A percentile compares a stretch with the other conserved stretches of the same genome.
Conservation (phyloP, 2,329 filamentous ascomycete species). For the Colletotrichum sp. region DNA sequence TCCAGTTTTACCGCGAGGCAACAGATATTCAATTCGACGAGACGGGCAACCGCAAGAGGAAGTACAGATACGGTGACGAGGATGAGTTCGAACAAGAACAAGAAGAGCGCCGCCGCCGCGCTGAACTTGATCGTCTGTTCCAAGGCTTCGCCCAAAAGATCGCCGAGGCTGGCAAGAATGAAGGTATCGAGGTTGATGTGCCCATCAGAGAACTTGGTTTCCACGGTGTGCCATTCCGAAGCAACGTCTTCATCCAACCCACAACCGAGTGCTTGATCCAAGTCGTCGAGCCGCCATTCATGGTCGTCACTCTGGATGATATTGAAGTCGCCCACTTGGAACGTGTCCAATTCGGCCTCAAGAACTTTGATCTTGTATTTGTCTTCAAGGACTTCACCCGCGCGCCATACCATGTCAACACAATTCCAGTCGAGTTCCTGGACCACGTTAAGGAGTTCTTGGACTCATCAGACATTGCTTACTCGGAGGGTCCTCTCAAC, state of each 20-base stretch:
- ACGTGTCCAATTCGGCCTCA: conserved; percentile 93
- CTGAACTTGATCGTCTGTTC: conserved; percentile 94
- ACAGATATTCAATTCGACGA: conserved; percentile 99
- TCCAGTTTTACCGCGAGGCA: conserved; percentile 97
- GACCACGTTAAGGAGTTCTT: conserved; percentile 98
- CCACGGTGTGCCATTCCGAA: conserved; percentile 93
- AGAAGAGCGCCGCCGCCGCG: conserved; percentile 88
- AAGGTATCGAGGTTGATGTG: conserved; percentile 92
- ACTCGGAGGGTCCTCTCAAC: conserved; percentile 92
- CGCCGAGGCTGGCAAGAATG: conserved; percentile 89
- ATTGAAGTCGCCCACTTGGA: conserved; percentile 97
- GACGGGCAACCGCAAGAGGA: conserved; percentile 96
- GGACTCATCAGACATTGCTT: conserved; percentile 93
- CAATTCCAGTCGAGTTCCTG: conserved; percentile 92
- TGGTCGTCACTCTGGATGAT: conserved; percentile 93
- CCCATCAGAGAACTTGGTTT: conserved; percentile 96
- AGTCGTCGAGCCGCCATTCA: conserved; percentile 94
- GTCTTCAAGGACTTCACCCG: conserved; percentile 97
- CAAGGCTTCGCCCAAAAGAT: conserved; percentile 98
- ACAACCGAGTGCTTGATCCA: conserved; percentile 97
- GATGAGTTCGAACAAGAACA: conserved; percentile 99
- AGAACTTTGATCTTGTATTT: conserved; percentile 98
- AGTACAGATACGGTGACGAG: conserved; percentile 96
- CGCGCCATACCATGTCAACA: conserved; percentile 94
- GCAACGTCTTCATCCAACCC: conserved; percentile 93